phyloP scores from a whole-genome alignment of 2,329 filamentous ascomycete genomes.

The Amauroascus niger region DNA sequence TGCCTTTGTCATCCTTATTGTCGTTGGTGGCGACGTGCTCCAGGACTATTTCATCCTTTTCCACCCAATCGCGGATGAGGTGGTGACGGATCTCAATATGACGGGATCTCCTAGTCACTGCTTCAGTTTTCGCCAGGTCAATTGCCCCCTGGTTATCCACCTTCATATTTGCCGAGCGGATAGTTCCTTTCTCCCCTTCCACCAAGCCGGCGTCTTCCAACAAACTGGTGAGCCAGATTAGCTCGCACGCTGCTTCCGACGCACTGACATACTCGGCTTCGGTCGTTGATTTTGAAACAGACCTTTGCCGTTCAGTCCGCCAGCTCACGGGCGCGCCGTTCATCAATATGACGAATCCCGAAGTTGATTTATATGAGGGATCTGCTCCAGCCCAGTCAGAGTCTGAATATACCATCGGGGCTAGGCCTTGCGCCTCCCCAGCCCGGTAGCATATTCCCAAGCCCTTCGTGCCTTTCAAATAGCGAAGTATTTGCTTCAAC shows the following conservation, averaged over 20 bases:
- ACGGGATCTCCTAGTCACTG: not conserved
- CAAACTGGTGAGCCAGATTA: constrained; percentile 1
- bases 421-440: too few relatives aligned
- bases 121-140: constrained; percentile 4
- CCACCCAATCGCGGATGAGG: not conserved
- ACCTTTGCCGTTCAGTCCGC: too few relatives aligned
- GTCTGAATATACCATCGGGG: too few relatives aligned
- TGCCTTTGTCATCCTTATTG: not conserved
- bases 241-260: not conserved
- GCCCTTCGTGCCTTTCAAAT: too few relatives aligned
- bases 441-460: too few relatives aligned
- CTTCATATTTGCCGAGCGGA: not conserved
- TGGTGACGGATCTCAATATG: constrained; percentile 4
- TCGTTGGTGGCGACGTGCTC: not conserved
- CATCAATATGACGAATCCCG: too few relatives aligned
- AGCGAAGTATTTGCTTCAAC: too few relatives aligned
- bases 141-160: constrained; percentile 5
- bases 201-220: not conserved
- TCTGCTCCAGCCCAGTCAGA: too few relatives aligned
- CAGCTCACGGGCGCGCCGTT: too few relatives aligned
- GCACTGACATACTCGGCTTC: constrained; percentile 7
- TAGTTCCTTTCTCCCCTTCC: not conserved
- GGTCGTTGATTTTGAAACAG: constrained; percentile 2
- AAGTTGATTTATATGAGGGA: too few relatives aligned
- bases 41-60: constrained; percentile 1